Evolutionary conservation across 352 stramenopile species (phyloP), one percentile per base, ranked within the genome.

Genomic region (Phytophthora brassicae): DNA sequence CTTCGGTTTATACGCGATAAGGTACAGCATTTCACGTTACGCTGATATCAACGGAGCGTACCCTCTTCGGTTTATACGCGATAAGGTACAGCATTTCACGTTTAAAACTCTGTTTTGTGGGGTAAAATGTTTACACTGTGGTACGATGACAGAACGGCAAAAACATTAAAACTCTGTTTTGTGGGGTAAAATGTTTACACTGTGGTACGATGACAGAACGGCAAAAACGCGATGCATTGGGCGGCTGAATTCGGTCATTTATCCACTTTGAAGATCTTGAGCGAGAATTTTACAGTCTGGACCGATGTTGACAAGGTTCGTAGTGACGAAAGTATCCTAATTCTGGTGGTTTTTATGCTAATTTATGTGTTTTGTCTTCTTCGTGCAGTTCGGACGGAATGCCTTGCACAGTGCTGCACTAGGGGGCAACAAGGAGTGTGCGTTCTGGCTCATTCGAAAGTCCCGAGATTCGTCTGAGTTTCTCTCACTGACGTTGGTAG

Each of bases 191-290:
- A 3, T 45, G 19, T 19, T 47, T 41, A 24, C 7, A 50, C n/a
- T 33, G 4, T 16, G 19, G 12, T 5, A 19, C 38, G 6, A 16
- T 58, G n/a, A 53, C 42, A 94, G 86, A 93, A 95, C 49, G 86
- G 86, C 47, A 95, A 95, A 54, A 95, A 95, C 42, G 86, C 86
- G 14, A 86, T 95, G 79, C 86, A 95, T 46, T 95, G 84, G 83
- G 86, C 86, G 14, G 84, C 86, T 1, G 84, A 92, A 49, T 81
- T 82, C 23, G 82, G 86, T 0, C 86, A 95, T 49, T 65, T 95
- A 41, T 84, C 75, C 26, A 86, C 84, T 8, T 57, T 95, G n/a
- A 92, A 92, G 64, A 66, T 95, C 9, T 58, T 95, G 17, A 81
- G 79, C 24, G 86, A 95, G 31, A 70, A 92, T 26, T 93, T 93